Evolutionary conservation across 257 asterid genomes (phyloP).

Genomic region (Paraleonurus japonicus): DNA sequence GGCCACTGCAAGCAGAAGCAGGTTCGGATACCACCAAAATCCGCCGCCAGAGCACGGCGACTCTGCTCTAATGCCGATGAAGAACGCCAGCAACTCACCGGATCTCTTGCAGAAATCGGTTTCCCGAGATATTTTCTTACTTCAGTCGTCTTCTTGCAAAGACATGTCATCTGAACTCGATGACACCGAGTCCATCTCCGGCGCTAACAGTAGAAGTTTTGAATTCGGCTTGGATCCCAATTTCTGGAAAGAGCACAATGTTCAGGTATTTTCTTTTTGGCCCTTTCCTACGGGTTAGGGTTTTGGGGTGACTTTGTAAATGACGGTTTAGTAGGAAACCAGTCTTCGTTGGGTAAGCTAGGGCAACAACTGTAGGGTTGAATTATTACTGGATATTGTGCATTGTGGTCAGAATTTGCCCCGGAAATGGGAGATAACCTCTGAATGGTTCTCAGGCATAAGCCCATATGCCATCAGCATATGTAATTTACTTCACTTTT

Average conservation of each 20-base stretch:
- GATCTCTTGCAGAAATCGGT: constrained; percentile 54
- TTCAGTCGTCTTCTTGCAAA: constrained; percentile 29
- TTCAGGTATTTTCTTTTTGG: constrained; percentile 51
- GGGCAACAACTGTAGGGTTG: no score
- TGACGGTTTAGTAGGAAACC: no score
- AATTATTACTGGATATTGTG: neutral
- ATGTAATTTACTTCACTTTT: neutral
- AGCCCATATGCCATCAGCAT: neutral
- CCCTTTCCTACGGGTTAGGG: constrained; percentile 4
- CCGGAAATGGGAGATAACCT: neutral
- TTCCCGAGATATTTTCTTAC: constrained; percentile 29
- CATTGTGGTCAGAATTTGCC: neutral
- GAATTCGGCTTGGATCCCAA: constrained; percentile 73
- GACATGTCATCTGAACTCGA: constrained; percentile 38
- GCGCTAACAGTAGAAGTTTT: constrained; percentile 38
- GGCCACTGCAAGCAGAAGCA: constrained; percentile 52
- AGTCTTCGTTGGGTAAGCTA: no score
- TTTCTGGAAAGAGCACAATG: constrained; percentile 86
- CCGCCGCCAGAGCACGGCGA: constrained; percentile 41
- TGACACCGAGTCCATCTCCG: constrained; percentile 32
- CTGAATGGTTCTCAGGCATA: neutral
- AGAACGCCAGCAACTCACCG: constrained; percentile 68
- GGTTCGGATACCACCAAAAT: constrained; percentile 49
- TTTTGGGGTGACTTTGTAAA: neutral
- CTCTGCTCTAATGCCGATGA: constrained; percentile 31